These are phyloP conservation scores for Heterobasidion irregulare DNA, from an alignment of 1,284 basidiomycete species.

Conservation along the genomic window DNA sequence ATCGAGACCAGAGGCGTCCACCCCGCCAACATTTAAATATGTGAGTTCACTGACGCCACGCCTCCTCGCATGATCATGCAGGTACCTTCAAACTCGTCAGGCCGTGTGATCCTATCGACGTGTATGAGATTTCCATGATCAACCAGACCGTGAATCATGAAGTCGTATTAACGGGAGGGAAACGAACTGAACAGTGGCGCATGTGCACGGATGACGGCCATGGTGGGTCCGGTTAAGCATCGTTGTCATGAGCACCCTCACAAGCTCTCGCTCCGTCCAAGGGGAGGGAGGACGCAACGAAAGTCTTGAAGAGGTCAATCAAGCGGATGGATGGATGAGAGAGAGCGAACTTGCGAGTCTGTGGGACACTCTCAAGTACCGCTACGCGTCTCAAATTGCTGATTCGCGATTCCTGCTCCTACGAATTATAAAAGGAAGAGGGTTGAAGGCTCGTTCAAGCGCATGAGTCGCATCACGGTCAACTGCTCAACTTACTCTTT, in stretches of 20 bases:
- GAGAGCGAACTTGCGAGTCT: too few relatives aligned
- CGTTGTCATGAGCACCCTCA: too few relatives aligned
- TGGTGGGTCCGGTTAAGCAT: too few relatives aligned
- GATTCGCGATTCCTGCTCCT: too few relatives aligned
- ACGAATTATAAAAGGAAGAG: constrained; percentile 53
- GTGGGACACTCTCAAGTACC: too few relatives aligned
- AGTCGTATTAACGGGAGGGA: neutral
- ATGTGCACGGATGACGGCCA: too few relatives aligned
- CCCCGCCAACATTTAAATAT: constrained; percentile 70
- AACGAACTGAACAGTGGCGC: too few relatives aligned
- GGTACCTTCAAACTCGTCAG: constrained; percentile 49
- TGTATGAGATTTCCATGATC: constrained; percentile 72
- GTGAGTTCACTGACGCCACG: constrained; percentile 36
- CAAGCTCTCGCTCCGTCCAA: too few relatives aligned
- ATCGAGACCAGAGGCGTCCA: constrained; percentile 56
- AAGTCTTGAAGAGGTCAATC: too few relatives aligned
- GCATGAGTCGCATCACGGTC: constrained; percentile 86
- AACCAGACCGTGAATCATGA: constrained; percentile 52
- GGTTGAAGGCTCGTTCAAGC: constrained; percentile 69
- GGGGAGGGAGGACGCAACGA: too few relatives aligned
- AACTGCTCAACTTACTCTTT: constrained; percentile 85
- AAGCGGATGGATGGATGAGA: too few relatives aligned
- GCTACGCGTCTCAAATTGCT: too few relatives aligned
- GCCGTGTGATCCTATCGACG: constrained; percentile 40
- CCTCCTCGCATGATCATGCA: constrained; percentile 61